Conservation (phyloP, 2,329 filamentous ascomycete species). For the Fusarium sp. region DNA sequence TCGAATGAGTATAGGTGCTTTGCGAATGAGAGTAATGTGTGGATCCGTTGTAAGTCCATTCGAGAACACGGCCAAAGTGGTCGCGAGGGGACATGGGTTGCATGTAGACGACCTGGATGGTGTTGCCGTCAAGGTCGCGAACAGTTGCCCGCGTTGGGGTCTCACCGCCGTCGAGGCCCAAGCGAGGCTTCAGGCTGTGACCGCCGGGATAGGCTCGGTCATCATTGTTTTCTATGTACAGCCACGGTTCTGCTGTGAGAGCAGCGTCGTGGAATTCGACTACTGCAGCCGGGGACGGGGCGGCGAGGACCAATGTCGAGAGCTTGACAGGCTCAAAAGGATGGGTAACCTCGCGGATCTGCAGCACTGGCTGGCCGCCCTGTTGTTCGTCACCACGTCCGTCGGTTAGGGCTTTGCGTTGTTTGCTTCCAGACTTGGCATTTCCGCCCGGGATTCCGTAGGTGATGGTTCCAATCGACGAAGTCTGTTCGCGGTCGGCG, state of each 20-base stretch:
- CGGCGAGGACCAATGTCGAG: constrained; percentile 73
- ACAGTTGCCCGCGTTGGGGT: constrained; percentile 64
- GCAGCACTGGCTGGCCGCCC: constrained; percentile 52
- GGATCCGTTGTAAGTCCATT: constrained; percentile 63
- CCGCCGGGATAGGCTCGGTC: constrained; percentile 37
- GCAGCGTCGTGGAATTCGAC: constrained; percentile 78
- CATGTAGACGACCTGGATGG: constrained; percentile 78
- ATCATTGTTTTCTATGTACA: constrained; percentile 50
- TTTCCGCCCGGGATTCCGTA: constrained; percentile 52
- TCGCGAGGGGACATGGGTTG: constrained; percentile 47
- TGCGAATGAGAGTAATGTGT: constrained; percentile 21
- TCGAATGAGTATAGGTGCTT: neutral
- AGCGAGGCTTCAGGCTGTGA: constrained; percentile 42
- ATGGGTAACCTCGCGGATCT: constrained; percentile 57
- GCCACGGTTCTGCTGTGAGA: constrained; percentile 69
- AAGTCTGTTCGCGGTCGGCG: constrained; percentile 39
- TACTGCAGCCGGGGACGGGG: constrained; percentile 73
- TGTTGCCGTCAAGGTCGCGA: constrained; percentile 85
- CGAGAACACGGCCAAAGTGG: constrained; percentile 58
- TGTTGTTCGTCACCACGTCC: constrained; percentile 39
- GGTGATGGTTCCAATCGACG: constrained; percentile 52
- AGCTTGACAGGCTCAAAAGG: constrained; percentile 55
- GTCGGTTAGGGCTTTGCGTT: constrained; percentile 25
- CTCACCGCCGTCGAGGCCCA: constrained; percentile 49
- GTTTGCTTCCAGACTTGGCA: constrained; percentile 33